Evolutionary conservation across 352 stramenopile species (phyloP).

Genomic region (Phytophthora litchii): DNA sequence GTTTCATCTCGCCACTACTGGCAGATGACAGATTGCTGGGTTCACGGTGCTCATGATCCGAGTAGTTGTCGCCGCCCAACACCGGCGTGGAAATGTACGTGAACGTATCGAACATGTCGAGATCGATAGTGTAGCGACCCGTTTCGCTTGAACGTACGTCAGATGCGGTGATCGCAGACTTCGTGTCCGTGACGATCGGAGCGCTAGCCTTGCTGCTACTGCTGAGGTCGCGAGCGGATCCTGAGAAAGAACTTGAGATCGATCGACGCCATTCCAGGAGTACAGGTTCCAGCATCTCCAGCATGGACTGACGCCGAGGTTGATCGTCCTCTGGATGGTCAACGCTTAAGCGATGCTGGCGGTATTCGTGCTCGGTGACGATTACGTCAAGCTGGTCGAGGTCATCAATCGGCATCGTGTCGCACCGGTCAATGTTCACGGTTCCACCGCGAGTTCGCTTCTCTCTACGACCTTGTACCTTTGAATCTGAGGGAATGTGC

Average conservation of each 20-base stretch:
- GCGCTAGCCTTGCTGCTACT: slow-evolving; percentile 32
- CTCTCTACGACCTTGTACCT: slow-evolving; percentile 7
- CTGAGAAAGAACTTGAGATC: slow-evolving; percentile 29
- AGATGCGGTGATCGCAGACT: slow-evolving; percentile 10
- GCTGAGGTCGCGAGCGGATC: slow-evolving; percentile 23
- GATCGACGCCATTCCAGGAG: slow-evolving; percentile 35
- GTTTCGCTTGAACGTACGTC: slow-evolving; percentile 16
- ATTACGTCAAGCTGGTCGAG: slow-evolving; percentile 48
- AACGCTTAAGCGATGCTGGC: slow-evolving; percentile 17
- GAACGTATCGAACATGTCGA: slow-evolving; percentile 60
- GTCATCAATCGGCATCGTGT: slow-evolving; percentile 41
- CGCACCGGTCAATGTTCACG: slow-evolving; percentile 30
- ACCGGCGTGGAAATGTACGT: slow-evolving; percentile 59
- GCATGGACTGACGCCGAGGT: slow-evolving; percentile 21
- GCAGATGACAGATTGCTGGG: slow-evolving; percentile 31
- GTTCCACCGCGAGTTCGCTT: slow-evolving; percentile 20
- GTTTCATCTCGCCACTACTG: slow-evolving; percentile 29
- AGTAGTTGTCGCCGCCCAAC: slow-evolving; percentile 37
- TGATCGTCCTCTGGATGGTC: slow-evolving; percentile 10
- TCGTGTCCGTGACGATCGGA: slow-evolving; percentile 10
- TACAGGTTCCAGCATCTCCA: slow-evolving; percentile 37
- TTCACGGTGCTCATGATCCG: slow-evolving; percentile 30
- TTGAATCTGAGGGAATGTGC: slow-evolving; percentile 6
- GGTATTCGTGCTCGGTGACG: slow-evolving; percentile 34
- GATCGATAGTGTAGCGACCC: slow-evolving; percentile 46